phyloP scores from a whole-genome alignment of 140 eudicot genomes.

The Cichorium intybus region DNA sequence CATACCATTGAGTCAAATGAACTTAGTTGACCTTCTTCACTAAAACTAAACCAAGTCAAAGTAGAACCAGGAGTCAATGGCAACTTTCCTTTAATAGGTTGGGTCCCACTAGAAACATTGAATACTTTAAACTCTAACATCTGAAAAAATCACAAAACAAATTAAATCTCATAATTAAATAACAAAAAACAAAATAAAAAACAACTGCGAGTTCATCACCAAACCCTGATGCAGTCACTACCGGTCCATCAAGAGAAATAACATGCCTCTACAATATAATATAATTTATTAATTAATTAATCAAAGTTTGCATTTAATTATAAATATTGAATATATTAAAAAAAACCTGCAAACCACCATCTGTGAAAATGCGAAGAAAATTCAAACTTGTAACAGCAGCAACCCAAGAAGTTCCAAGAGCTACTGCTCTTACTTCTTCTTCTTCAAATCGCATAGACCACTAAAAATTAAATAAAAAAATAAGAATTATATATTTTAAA shows the following conservation, averaged over 20 bases:
- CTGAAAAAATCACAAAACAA: too few relatives aligned
- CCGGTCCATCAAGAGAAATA: conserved; percentile 77
- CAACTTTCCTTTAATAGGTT: conserved; percentile 62
- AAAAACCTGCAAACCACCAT: conserved; percentile 90
- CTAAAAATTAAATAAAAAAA: too few relatives aligned
- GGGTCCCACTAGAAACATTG: conserved; percentile 57
- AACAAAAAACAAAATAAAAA: too few relatives aligned
- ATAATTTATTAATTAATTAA: too few relatives aligned
- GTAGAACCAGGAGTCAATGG: conserved; percentile 85
- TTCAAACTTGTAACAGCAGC: conserved; percentile 86
- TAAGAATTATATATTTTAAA: too few relatives aligned
- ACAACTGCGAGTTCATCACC: too few relatives aligned
- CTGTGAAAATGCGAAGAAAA: conserved; percentile 83
- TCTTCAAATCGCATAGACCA: too few relatives aligned
- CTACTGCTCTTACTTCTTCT: conserved; percentile 91
- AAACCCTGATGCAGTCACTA: too few relatives aligned
- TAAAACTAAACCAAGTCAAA: conserved; percentile 84
- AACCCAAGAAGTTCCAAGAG: conserved; percentile 86
- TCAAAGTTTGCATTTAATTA: not conserved
- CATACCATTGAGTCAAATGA: too few relatives aligned
- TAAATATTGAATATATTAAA: too few relatives aligned
- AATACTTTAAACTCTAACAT: conserved; percentile 78
- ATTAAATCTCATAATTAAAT: too few relatives aligned
- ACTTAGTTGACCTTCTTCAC: conserved; percentile 94
- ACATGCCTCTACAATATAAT: conserved; percentile 64